Conservation (phyloP, 2,329 filamentous ascomycete genomes). For the Aspergillus tubingensis region DNA sequence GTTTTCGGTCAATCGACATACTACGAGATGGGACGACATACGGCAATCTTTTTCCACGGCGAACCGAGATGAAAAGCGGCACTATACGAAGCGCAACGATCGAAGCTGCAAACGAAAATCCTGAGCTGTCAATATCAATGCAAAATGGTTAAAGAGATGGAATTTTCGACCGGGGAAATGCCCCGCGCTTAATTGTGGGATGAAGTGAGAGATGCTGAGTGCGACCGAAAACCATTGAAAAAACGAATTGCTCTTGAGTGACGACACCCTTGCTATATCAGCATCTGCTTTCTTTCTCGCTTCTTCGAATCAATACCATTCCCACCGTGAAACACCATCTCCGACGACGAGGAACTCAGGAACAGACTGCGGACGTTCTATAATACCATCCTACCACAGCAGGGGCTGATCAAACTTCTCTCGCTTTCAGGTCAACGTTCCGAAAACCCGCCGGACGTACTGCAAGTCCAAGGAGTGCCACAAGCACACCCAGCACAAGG, state of each 20-base stretch:
- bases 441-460: constrained; percentile 96
- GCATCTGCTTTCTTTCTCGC: not conserved
- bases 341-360: constrained; percentile 12
- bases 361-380: not conserved
- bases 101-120: not conserved
- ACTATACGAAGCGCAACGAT: constrained; percentile 1
- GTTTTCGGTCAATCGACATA: constrained; percentile 14
- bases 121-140: not conserved
- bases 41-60: constrained; percentile 4
- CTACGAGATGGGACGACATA: constrained; percentile 6
- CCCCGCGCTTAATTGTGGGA: not conserved
- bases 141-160: not conserved
- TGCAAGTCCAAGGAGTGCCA: constrained; percentile 95
- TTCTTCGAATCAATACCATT: not conserved
- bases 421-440: constrained; percentile 81
- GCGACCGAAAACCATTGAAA: not conserved
- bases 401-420: constrained; percentile 9
- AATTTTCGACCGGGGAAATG: not conserved
- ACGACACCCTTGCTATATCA: not conserved
- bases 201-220: not conserved
- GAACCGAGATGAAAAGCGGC: not conserved
- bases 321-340: not conserved
- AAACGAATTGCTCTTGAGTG: not conserved
- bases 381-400: not conserved
- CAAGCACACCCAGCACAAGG: constrained; percentile 91